Evolutionary conservation across 192 early-diverging fungal species (phyloP).

Genomic region (Mortierella claussenii): DNA sequence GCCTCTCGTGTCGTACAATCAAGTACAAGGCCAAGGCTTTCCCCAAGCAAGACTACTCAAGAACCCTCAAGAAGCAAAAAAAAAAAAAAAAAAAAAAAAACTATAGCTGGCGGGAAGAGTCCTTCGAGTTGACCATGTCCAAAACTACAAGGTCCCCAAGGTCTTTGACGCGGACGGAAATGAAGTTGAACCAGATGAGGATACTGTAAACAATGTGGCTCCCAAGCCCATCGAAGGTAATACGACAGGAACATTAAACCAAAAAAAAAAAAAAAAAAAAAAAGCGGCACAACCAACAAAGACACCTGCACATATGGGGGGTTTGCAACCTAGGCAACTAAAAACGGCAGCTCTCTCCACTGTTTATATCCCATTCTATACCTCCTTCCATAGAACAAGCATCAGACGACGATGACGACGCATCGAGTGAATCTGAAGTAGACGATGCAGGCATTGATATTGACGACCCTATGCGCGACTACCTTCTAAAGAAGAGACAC

Average conservation of each 20-base stretch:
- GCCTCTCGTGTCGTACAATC: too few species aligned
- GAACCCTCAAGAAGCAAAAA: too few species aligned
- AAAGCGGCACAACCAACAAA: constrained; percentile 65
- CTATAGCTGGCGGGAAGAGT: constrained; percentile 60
- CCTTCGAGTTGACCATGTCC: constrained; percentile 82
- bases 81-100: background rate
- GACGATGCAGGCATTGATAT: constrained; percentile 68
- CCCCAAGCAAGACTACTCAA: too few species aligned
- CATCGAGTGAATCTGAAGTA: constrained; percentile 39
- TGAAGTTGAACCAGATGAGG: constrained; percentile 53
- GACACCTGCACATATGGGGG: too few species aligned
- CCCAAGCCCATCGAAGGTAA: constrained; percentile 50
- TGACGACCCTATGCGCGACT: constrained; percentile 80
- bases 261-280: constrained; percentile 52
- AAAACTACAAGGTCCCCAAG: constrained; percentile 71
- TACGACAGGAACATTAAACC: background rate
- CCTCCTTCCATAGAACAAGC: background rate
- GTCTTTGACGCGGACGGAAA: constrained; percentile 62
- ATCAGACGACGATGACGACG: constrained; percentile 29
- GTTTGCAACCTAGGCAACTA: too few species aligned
- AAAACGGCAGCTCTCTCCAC: too few species aligned
- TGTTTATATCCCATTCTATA: background rate
- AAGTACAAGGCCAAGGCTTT: too few species aligned
- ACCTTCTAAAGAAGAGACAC: constrained; percentile 71
- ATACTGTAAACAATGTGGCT: constrained; percentile 38